phyloP scores from a whole-genome alignment of 2,329 filamentous ascomycete genomes.

The Zalaria obscura region DNA sequence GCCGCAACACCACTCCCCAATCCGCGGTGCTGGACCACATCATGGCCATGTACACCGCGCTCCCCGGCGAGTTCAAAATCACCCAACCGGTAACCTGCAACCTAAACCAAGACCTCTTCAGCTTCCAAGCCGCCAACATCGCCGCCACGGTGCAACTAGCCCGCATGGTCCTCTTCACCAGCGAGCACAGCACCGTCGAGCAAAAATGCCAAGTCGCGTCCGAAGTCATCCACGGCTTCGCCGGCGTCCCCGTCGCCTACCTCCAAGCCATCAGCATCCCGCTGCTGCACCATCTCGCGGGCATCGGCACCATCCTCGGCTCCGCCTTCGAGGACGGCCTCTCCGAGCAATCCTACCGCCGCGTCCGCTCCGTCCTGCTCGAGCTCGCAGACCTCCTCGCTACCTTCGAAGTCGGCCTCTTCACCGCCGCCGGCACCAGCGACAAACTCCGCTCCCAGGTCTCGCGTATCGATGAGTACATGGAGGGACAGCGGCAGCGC shows the following conservation, averaged over 20 bases:
- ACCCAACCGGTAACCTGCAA: constrained; percentile 1
- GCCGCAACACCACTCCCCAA: neutral
- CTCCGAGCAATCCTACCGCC: constrained; percentile 26
- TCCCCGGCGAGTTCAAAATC: constrained; percentile 4
- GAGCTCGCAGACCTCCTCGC: constrained; percentile 32
- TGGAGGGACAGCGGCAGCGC: constrained; percentile 11
- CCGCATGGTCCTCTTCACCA: constrained; percentile 28
- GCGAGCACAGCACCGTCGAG: constrained; percentile 15
- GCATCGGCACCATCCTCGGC: constrained; percentile 35
- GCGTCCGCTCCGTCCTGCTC: constrained; percentile 27
- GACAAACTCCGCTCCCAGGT: constrained; percentile 26
- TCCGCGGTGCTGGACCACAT: constrained; percentile 1
- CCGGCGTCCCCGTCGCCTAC: constrained; percentile 29
- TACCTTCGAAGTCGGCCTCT: constrained; percentile 27
- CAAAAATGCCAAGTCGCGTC: constrained; percentile 32
- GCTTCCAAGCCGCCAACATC: constrained; percentile 38
- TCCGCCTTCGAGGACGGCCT: constrained; percentile 30
- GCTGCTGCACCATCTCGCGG: constrained; percentile 33
- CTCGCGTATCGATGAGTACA: constrained; percentile 30
- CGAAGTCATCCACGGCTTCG: constrained; percentile 29
- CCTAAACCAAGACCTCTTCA: constrained; percentile 22
- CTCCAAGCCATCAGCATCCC: constrained; percentile 34
- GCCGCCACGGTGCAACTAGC: constrained; percentile 33
- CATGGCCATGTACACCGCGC: constrained; percentile 2
- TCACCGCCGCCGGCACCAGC: constrained; percentile 24